Conservation (phyloP, 306 rosid genomes). For the Fagus crenata region DNA sequence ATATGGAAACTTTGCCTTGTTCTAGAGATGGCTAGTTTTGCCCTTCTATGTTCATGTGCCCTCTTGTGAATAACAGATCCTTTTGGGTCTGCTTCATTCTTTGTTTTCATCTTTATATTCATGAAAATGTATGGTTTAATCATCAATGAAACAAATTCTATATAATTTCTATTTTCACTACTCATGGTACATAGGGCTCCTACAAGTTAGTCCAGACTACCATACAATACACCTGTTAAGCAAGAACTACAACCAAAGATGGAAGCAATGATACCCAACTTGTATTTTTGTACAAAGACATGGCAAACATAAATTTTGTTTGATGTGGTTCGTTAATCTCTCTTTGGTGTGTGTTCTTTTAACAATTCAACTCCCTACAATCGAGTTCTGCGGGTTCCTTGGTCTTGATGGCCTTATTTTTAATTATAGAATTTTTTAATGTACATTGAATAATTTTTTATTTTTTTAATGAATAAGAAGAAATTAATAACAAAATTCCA, state of each 20-base stretch:
- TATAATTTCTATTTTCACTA: not conserved
- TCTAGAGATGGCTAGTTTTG: constrained; percentile 23
- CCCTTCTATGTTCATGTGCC: constrained; percentile 3
- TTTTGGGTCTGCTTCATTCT: not conserved
- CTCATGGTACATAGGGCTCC: too few species aligned
- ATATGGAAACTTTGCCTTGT: constrained; percentile 30
- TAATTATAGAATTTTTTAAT: not conserved
- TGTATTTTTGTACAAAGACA: too few species aligned
- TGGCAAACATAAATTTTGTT: too few species aligned
- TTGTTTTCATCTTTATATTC: not conserved
- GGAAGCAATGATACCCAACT: not conserved
- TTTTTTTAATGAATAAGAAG: too few species aligned
- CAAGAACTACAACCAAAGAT: not conserved
- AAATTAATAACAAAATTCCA: too few species aligned
- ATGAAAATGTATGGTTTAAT: not conserved
- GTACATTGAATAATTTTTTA: not conserved
- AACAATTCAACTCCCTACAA: not conserved
- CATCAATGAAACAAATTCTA: not conserved
- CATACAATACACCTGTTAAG: too few species aligned
- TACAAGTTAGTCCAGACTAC: too few species aligned
- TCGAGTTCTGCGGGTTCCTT: not conserved
- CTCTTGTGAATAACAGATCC: not conserved
- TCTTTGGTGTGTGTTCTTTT: not conserved
- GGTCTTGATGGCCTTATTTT: not conserved
- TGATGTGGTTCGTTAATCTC: not conserved